Conservation (phyloP, 768 basidiomycete genomes). For the Pleurotus pulmonarius region DNA sequence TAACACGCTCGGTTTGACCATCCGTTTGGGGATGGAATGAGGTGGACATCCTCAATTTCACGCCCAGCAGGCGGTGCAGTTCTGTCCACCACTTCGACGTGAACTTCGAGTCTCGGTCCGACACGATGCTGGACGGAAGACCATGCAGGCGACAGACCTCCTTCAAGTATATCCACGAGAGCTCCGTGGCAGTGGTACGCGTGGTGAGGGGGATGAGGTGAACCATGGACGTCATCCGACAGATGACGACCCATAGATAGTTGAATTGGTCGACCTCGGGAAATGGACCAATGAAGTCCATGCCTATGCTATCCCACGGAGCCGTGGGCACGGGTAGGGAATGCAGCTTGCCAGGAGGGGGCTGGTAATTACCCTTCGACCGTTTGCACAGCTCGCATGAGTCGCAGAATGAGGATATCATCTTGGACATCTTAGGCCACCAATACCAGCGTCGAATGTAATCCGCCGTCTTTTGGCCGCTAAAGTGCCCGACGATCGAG, state of each 20-base stretch:
- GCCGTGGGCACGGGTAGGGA: constrained; percentile 19
- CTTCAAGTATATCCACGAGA: too few species aligned
- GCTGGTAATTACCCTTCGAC: constrained; percentile 14
- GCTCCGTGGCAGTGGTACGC: constrained; percentile 17
- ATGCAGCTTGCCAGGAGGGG: constrained; percentile 25
- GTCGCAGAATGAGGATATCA: constrained; percentile 17
- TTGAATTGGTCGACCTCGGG: constrained; percentile 22
- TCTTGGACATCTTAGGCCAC: constrained; percentile 20
- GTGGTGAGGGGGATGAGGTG: constrained; percentile 26
- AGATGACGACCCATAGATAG: constrained; percentile 27
- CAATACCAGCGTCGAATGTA: constrained; percentile 24
- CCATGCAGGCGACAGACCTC: too few species aligned
- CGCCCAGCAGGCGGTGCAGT: constrained; percentile 21
- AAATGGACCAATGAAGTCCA: constrained; percentile 37
- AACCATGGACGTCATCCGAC: constrained; percentile 26
- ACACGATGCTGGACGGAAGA: too few species aligned
- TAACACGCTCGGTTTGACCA: constrained; percentile 25
- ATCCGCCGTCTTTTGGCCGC: neutral
- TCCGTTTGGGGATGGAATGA: constrained; percentile 36
- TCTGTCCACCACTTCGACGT: neutral
- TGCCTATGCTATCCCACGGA: constrained; percentile 34
- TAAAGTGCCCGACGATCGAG: neutral
- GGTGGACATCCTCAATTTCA: constrained; percentile 13
- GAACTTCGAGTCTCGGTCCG: too few species aligned
- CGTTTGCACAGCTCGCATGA: constrained; percentile 20